Percentiles rank a stretch among this genome's conserved stretches.
phyloP scores from a whole-genome alignment of 2,329 filamentous ascomycete genomes.

The Claviceps spartinae region DNA sequence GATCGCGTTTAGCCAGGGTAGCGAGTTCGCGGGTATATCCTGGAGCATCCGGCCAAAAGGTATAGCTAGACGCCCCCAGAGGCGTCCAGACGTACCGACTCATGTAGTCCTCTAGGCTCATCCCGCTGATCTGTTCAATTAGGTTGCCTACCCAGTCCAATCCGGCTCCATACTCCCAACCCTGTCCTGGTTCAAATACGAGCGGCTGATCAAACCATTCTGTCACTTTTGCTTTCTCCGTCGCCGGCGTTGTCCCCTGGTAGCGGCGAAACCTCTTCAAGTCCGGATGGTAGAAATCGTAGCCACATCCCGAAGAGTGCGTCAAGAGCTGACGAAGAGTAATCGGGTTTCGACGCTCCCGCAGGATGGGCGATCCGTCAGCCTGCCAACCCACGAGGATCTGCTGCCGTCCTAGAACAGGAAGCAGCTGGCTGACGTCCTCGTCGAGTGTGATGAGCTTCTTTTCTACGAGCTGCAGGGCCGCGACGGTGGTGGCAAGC shows the following conservation, averaged over 20 bases:
- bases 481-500: slow-evolving; percentile 36
- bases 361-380: slow-evolving; percentile 21
- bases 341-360: slow-evolving; percentile 22
- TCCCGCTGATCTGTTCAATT: slow-evolving; percentile 32
- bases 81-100: slow-evolving; percentile 11
- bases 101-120: slow-evolving; percentile 29
- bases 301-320: slow-evolving; percentile 35
- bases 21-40: not conserved
- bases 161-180: slow-evolving; percentile 36
- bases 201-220: slow-evolving; percentile 27
- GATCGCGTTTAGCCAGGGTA: not conserved
- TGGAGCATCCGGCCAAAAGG: not conserved
- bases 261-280: not conserved
- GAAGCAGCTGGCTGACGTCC: slow-evolving; percentile 17
- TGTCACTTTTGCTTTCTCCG: not conserved
- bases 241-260: not conserved
- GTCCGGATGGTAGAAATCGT: slow-evolving; percentile 25
- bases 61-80: not conserved
- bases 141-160: slow-evolving; percentile 41
- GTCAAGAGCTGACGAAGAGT: slow-evolving; percentile 38
- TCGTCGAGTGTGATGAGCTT: not conserved
- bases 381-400: slow-evolving; percentile 34
- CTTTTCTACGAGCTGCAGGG: slow-evolving; percentile 40
- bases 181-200: slow-evolving; percentile 28
- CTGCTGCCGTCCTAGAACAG: slow-evolving; percentile 32